Evolutionary conservation across 495 filamentous ascomycete genomes (phyloP), one percentile per base, ranked within the genome.

Genomic region (Penicillium argentinense): DNA sequence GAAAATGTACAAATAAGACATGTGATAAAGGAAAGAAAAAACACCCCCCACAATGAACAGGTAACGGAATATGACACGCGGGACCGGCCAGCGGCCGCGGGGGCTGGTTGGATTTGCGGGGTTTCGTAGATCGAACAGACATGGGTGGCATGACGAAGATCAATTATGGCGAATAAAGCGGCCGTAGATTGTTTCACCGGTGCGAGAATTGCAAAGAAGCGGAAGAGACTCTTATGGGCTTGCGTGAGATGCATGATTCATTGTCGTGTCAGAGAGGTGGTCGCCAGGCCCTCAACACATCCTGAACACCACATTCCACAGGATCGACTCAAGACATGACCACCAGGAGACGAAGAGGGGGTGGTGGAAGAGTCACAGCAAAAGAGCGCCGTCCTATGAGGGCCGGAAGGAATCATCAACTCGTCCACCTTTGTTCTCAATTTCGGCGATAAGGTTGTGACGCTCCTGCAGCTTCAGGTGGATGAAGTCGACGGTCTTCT

Each of bases 401-500:
- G 63, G 53, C 14, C 66, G 70, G 47, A 69, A 56, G 1, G 67
- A 56, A 14, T 82, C 73, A 18, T 79, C 76, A 42, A 81, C 65
- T 9, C 72, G 70, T 4, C 80, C 81, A 17, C 85, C 84, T 45
- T 76, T 71, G 32, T 66, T 73, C 39, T 87, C 82, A 22, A 84
- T 80, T 39, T 76, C 77, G 32, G 74, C 70, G 26, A 89, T 77
- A 24, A 93, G 67, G 37, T 72, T 68, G 45, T 81, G 73, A 29
- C 87, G 75, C 57, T 83, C 76, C 39, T 72, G 71, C 13, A 95
- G 61, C 61, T 88, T 73, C 42, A 82, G 68, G 5, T 74, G 69
- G 61, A 95, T 85, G 59, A 82, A 87, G 16, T 84, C 80, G 3
- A 91, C 79, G 0, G 89, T 90, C 56, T 82, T 83, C 42, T 82